Evolutionary conservation across 2,329 filamentous ascomycete genomes (phyloP).

Genomic region (Onygenales sp.): DNA sequence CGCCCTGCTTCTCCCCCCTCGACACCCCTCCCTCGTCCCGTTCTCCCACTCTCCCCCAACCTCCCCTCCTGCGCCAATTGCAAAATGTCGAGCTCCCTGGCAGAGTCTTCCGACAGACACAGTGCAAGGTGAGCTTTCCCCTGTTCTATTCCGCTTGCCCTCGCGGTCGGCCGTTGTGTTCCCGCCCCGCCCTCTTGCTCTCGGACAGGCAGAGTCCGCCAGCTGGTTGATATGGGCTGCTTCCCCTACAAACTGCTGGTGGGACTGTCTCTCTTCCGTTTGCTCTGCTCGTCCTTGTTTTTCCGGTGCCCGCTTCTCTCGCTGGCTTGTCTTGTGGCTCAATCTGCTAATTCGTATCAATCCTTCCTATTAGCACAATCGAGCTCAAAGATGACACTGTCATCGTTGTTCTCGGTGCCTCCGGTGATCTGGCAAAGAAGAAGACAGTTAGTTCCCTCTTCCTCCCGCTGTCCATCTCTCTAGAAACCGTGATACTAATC

Average conservation of each 20-base stretch:
- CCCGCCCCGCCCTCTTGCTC: no score
- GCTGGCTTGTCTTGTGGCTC: background rate
- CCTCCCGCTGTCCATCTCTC: background rate
- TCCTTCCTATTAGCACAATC: slow-evolving; percentile 52
- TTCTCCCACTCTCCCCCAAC: background rate
- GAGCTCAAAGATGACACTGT: slow-evolving; percentile 98
- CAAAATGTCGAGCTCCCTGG: slow-evolving; percentile 43
- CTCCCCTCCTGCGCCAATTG: slow-evolving; percentile 4
- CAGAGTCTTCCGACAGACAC: slow-evolving; percentile 40
- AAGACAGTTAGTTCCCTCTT: slow-evolving; percentile 65
- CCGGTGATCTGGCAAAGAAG: slow-evolving; percentile 97
- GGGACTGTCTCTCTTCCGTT: no score
- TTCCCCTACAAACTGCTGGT: no score
- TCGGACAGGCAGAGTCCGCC: no score
- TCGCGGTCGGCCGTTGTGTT: no score
- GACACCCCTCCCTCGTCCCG: background rate
- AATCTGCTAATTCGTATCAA: background rate
- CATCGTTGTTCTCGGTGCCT: slow-evolving; percentile 92
- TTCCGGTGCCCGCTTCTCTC: no score
- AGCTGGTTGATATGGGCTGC: no score
- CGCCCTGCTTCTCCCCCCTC: background rate
- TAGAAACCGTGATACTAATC: slow-evolving; percentile 4
- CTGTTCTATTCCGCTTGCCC: background rate
- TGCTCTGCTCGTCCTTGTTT: no score
- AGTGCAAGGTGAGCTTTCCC: slow-evolving; percentile 42